Base-by-base conservation (phyloP, 2,329 filamentous ascomycete genomes). In the Botrytis elliptica region DNA sequence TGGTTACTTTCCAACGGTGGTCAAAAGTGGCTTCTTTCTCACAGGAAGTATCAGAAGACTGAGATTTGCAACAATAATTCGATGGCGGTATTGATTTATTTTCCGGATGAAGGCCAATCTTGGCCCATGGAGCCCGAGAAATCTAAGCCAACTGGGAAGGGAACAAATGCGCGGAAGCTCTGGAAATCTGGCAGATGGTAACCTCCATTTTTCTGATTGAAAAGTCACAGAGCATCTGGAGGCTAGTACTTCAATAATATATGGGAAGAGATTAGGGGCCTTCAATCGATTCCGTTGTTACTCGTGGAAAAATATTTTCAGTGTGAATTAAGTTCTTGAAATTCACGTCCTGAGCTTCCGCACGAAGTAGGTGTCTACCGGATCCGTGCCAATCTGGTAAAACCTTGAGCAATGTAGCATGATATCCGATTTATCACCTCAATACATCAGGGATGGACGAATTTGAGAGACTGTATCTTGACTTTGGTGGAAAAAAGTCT, bases 201-300 rank as follows among this genome's bases (percentile, higher is more conserved):
- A n/a, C 3, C 7, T n/a, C 8, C 3, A 40, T 10, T 1, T 8
- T 29, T 29, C 4, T 18, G 14, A 29, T 29, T 29, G 6, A 16
- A 29, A 29, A 3, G n/a, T 18, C 14, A 55, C n/a, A 0, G n/a
- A 57, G 6, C 0, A 29, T 29, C 2, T 57, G n/a, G 3, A 3
- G n/a, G 52, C 6, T 16, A 29, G 5, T 29, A 18, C 14, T 29
- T 8, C 14, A 16, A 29, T 7, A 12, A 29, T 9, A 14, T 57
- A 18, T 52, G 52, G 18, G 3, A 18, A 18, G 5, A 16, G 3
- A 57, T 29, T 18, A 4, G 14, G 14, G 16, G 4, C 2, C 18
- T 18, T 29, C n/a, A 57, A 29, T 4, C 25, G 52, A 57, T 57
- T 57, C 14, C 7, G 9, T 18, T 57, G 4, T 18, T 9, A 18